Evolutionary conservation across 2,329 filamentous ascomycete species (phyloP).

Genomic region (Ophioceras dolichostomum): DNA sequence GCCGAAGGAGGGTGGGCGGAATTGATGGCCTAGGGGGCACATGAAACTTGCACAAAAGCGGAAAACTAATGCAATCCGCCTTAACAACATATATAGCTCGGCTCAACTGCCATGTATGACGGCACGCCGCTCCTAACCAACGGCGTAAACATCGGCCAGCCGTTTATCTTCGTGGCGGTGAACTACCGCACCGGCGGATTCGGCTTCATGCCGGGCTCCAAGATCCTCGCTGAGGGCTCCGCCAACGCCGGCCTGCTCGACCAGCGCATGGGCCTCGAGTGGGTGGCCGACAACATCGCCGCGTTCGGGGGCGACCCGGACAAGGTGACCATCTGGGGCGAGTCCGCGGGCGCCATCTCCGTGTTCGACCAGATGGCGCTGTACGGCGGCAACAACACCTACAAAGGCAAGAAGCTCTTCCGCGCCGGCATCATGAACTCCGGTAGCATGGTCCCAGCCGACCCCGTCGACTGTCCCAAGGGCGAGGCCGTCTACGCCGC

Average conservation of each 20-base stretch:
- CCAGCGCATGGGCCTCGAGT: conserved; percentile 59
- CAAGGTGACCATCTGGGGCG: conserved; percentile 73
- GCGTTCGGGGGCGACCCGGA: conserved; percentile 67
- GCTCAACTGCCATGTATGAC: conserved; percentile 39
- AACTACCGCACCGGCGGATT: conserved; percentile 70
- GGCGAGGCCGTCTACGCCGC: conserved; percentile 52
- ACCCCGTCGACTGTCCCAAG: conserved; percentile 52
- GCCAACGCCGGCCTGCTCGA: conserved; percentile 63
- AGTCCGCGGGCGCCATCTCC: conserved; percentile 60
- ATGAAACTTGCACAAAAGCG: neutral
- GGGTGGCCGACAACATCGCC: conserved; percentile 66
- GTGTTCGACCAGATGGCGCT: conserved; percentile 66
- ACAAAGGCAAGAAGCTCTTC: conserved; percentile 66
- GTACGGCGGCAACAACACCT: conserved; percentile 59
- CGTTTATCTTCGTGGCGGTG: conserved; percentile 63
- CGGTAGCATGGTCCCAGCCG: conserved; percentile 48
- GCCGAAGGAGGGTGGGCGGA: too few species aligned
- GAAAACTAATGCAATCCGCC: too few species aligned
- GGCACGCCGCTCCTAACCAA: conserved; percentile 30
- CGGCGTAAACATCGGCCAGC: conserved; percentile 38
- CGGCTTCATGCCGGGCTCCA: conserved; percentile 59
- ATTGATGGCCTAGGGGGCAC: too few species aligned
- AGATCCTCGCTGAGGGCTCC: conserved; percentile 54
- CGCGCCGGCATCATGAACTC: conserved; percentile 69
- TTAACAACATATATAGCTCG: conserved; percentile 20